Conservation (phyloP, 768 basidiomycete genomes). For the Kondoa malvinella region DNA sequence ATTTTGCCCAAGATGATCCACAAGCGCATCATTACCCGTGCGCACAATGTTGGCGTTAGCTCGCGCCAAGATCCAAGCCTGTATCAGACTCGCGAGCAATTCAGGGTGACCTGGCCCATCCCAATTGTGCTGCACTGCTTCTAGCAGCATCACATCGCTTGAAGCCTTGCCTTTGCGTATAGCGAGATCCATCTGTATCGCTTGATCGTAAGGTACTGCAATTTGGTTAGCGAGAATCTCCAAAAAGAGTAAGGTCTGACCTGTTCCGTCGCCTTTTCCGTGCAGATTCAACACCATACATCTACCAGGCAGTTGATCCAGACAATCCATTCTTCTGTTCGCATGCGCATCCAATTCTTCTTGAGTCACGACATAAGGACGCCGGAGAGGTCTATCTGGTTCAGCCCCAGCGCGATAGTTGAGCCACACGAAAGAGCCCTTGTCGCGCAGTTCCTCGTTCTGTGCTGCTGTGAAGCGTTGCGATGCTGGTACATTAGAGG, state of each 20-base stretch:
- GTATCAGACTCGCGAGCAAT: background rate
- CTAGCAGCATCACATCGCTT: conserved; percentile 2
- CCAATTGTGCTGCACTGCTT: conserved; percentile 5
- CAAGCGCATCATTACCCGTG: background rate
- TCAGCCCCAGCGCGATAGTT: conserved; percentile 4
- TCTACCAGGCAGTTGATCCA: background rate
- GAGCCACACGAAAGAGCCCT: conserved; percentile 2
- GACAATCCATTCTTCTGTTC: background rate
- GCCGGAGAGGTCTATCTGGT: background rate
- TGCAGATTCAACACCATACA: background rate
- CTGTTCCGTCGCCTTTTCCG: conserved; percentile 2
- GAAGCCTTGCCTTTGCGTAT: background rate
- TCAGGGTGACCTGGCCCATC: background rate
- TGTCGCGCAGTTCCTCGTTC: background rate
- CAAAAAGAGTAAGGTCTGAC: background rate
- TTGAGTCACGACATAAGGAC: conserved; percentile 3
- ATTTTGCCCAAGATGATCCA: background rate
- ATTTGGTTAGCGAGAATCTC: background rate
- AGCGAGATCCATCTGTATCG: background rate
- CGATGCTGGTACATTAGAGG: background rate
- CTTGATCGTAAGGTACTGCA: background rate
- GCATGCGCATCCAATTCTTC: background rate
- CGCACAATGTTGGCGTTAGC: background rate
- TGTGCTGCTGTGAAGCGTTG: background rate
- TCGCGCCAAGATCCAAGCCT: background rate